Percentiles rank a stretch among this genome's conserved stretches.
Conservation (phyloP, 2,329 filamentous ascomycete species). For the Aspergillus sp. region DNA sequence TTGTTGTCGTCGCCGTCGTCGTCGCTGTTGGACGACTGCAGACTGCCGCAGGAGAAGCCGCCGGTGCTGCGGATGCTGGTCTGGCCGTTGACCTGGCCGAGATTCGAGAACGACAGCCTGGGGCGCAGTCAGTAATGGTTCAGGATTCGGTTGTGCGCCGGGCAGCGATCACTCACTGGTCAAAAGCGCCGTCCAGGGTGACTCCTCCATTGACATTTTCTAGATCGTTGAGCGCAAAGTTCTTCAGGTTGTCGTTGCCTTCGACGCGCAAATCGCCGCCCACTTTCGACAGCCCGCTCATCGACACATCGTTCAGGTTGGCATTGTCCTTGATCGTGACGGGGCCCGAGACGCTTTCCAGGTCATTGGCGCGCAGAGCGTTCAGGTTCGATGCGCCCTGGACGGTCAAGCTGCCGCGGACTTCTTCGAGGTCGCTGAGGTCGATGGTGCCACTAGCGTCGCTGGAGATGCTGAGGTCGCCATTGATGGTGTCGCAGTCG, state of each 20-base stretch:
- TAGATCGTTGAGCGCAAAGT: constrained; percentile 19
- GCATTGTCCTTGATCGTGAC: constrained; percentile 20
- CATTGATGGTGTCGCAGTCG: constrained; percentile 40
- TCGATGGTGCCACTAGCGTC: constrained; percentile 37
- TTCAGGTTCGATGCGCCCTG: constrained; percentile 17
- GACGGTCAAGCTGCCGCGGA: constrained; percentile 23
- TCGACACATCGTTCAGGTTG: constrained; percentile 17
- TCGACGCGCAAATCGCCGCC: constrained; percentile 19
- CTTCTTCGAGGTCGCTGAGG: constrained; percentile 38
- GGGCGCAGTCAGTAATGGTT: not conserved
- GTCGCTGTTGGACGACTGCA: constrained; percentile 4
- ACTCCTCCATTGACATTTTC: constrained; percentile 24
- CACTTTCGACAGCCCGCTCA: constrained; percentile 17
- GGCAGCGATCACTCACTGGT: too few species aligned
- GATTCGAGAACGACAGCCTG: constrained; percentile 24
- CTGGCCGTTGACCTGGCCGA: constrained; percentile 22
- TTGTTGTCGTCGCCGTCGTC: not conserved
- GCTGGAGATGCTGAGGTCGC: constrained; percentile 40
- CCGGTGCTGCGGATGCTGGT: constrained; percentile 20
- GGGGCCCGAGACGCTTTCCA: constrained; percentile 19
- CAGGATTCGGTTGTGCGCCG: too few species aligned
- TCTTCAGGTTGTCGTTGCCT: constrained; percentile 20
- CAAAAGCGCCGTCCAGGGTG: constrained; percentile 22
- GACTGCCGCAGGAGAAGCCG: constrained; percentile 21
- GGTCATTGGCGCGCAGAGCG: constrained; percentile 14